Evolutionary conservation across 2,329 filamentous ascomycete species (phyloP), one percentile per base, ranked within the genome.

Genomic region (Hymenoscyphus occultus): DNA sequence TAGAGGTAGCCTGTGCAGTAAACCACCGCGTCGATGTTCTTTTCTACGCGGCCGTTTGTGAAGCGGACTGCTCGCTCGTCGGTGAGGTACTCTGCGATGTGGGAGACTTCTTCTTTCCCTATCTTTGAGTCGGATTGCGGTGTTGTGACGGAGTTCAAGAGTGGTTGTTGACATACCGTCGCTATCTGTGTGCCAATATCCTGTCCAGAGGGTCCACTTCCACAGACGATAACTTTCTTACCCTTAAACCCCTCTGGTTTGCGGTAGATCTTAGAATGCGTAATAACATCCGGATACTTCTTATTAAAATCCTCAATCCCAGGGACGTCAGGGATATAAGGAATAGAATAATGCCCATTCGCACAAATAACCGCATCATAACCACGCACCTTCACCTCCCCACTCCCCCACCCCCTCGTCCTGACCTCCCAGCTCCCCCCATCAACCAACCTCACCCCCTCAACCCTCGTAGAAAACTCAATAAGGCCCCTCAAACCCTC

Each of bases 1-100:
- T 91, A 97, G 64, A 96, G 85, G 73, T 96, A 98, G 0, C 94
- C 94, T 0, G 94, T 97, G 75, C 91, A 93, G 77, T 94, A 97
- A 35, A 98, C 75, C 5, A 97, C 79, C 1, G 86, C 84, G 72
- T 97, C 93, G 64, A 98, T 77, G 40, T 87, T 80, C 2, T 78
- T 78, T 73, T 92, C 90, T 10, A 89, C 74, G 0, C 80, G 81
- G 1, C 89, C 90, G 71, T 92, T 83, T 51, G 82, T 80, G 68
- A 96, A 91, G 39, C 83, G 80, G 1, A 95, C 82, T 2, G 84
- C 87, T 67, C 86, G 82, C 61, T 83, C 78, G 3, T 82, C 77
- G 0, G 80, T 74, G 13, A 82, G 77, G 69, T 81, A 90, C 73
- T 77, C 86, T 7, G 82, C 81, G 64, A 92, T 91, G 67, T 84